phyloP scores from a whole-genome alignment of 1,284 basidiomycete genomes.

The Leccinum subrobustum region DNA sequence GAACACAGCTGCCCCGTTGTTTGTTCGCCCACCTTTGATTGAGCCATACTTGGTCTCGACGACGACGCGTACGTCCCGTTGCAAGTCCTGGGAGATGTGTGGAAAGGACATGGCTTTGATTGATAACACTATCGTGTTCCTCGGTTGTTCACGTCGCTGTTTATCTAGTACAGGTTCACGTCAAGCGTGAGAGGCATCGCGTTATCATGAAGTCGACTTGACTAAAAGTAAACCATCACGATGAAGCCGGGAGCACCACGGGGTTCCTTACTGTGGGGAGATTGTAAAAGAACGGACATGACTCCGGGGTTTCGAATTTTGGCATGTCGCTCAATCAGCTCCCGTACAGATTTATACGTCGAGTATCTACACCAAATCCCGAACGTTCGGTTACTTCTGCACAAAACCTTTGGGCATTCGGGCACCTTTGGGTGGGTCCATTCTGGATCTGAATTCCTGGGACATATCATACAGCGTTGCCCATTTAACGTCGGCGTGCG shows the following conservation, averaged over 20 bases:
- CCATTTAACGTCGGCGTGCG: conserved; percentile 71
- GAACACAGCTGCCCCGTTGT: conserved; percentile 60
- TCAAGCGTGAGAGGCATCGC: conserved; percentile 6
- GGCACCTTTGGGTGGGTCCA: conserved; percentile 35
- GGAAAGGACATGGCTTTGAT: conserved; percentile 7
- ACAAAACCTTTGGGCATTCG: conserved; percentile 46
- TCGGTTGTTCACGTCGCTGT: background rate
- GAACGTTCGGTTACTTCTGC: conserved; percentile 3
- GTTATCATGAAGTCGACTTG: conserved; percentile 3
- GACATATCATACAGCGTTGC: conserved; percentile 71
- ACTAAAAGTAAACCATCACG: conserved; percentile 1
- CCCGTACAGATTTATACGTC: background rate
- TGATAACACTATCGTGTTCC: background rate
- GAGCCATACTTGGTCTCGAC: conserved; percentile 55
- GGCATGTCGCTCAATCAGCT: background rate
- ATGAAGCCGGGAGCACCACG: background rate
- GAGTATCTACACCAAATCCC: conserved; percentile 14
- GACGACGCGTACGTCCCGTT: conserved; percentile 40
- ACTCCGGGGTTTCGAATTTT: conserved; percentile 1
- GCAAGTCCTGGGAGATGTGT: conserved; percentile 53
- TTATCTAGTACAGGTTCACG: conserved; percentile 13
- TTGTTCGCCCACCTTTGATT: conserved; percentile 55
- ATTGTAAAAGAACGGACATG: background rate
- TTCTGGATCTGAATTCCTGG: conserved; percentile 48
- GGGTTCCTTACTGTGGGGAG: conserved; percentile 1